These are phyloP conservation scores for Rauvolfia tetraphylla DNA, from an alignment of 257 asterid species.

Conservation along the genomic window DNA sequence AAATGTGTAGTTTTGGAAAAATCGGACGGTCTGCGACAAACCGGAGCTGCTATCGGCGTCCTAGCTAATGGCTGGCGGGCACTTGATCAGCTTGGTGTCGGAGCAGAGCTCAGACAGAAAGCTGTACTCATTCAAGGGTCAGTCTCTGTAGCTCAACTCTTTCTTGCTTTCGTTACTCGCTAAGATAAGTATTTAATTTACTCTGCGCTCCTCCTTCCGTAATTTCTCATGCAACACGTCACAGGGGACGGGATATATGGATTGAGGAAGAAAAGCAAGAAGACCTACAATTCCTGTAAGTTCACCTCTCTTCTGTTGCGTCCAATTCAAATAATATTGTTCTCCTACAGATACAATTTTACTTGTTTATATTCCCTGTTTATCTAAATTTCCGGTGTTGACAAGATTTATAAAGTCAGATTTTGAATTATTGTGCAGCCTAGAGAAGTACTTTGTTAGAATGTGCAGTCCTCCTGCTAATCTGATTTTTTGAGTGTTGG, in stretches of 20 bases:
- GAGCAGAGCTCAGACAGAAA: constrained; percentile 22
- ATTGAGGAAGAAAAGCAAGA: constrained; percentile 22
- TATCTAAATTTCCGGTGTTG: neutral
- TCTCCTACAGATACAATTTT: neutral
- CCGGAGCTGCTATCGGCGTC: constrained; percentile 36
- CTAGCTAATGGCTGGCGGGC: constrained; percentile 43
- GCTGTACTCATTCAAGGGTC: constrained; percentile 29
- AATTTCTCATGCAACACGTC: neutral
- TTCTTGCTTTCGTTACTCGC: too few species aligned
- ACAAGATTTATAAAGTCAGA: neutral
- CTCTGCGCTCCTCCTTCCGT: too few species aligned
- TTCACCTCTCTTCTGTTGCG: neutral
- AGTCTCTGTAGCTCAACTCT: neutral
- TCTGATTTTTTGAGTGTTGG: too few species aligned
- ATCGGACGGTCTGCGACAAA: constrained; percentile 23
- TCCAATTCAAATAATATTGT: neutral
- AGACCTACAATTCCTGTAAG: constrained; percentile 27
- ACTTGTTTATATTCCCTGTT: neutral
- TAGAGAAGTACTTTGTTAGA: neutral
- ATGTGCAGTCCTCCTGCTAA: too few species aligned
- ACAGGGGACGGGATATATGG: constrained; percentile 26
- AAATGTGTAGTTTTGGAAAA: constrained; percentile 30
- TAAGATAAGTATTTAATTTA: too few species aligned
- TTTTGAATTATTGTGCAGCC: neutral
- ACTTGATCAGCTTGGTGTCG: constrained; percentile 40